Conservation (phyloP, 768 basidiomycete species). For the Tricholoma matsutake region DNA sequence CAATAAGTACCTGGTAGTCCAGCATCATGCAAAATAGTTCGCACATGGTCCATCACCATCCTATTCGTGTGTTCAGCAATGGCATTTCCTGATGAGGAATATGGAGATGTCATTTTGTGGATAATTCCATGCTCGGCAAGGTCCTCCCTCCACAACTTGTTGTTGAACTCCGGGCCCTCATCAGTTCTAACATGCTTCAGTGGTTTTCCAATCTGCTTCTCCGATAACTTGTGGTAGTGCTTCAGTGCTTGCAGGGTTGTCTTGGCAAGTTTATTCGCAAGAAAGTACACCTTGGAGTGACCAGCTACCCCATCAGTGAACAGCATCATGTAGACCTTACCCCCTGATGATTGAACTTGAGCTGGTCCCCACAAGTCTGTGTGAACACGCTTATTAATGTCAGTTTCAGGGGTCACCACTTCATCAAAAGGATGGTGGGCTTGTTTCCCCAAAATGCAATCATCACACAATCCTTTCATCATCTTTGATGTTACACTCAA, state of each 20-base stretch:
- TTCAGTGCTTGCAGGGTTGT: not conserved
- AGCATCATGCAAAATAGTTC: conserved; percentile 17
- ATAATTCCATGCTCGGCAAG: conserved; percentile 20
- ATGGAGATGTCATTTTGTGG: conserved; percentile 11
- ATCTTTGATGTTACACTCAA: conserved; percentile 11
- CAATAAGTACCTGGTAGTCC: conserved; percentile 15
- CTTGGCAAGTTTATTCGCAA: conserved; percentile 19
- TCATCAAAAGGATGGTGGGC: conserved; percentile 19
- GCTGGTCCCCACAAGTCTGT: conserved; percentile 25
- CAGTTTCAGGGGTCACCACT: conserved; percentile 9
- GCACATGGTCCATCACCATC: conserved; percentile 15
- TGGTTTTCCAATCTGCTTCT: conserved; percentile 14
- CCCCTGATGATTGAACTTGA: conserved; percentile 11
- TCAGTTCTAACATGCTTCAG: conserved; percentile 17
- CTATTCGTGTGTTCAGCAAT: conserved; percentile 17
- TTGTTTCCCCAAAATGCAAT: conserved; percentile 26
- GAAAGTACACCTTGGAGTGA: conserved; percentile 12
- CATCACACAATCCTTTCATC: conserved; percentile 9
- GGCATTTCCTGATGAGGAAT: no score
- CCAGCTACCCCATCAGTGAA: conserved; percentile 19
- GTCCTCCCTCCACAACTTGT: conserved; percentile 14
- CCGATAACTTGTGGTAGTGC: conserved; percentile 6
- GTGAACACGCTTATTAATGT: conserved; percentile 4
- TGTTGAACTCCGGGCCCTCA: conserved; percentile 27
- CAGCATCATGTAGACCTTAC: conserved; percentile 22